phyloP scores from a whole-genome alignment of 1,284 basidiomycete species.

The Cutaneotrichosporon sp. region DNA sequence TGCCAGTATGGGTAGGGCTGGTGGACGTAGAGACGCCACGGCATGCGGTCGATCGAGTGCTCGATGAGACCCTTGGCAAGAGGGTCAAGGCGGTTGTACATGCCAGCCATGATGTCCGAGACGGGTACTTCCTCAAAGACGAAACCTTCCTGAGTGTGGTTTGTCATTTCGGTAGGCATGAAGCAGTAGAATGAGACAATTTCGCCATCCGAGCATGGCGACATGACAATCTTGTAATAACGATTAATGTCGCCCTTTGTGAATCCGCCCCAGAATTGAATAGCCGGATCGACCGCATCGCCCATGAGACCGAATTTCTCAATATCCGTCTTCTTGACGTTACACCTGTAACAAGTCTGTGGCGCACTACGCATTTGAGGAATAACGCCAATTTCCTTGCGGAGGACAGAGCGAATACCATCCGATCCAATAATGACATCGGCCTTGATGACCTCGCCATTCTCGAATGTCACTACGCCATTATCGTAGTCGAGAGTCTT shows the following conservation, averaged over 20 bases:
- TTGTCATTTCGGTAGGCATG: conserved; percentile 48
- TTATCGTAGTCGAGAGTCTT: conserved; percentile 41
- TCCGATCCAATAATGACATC: conserved; percentile 52
- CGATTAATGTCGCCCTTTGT: conserved; percentile 34
- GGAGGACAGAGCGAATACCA: conserved; percentile 46
- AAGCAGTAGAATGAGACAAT: conserved; percentile 53
- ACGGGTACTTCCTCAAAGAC: conserved; percentile 45
- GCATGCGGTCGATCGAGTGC: conserved; percentile 49
- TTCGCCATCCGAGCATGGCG: conserved; percentile 45
- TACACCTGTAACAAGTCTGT: conserved; percentile 54
- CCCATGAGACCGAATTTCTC: conserved; percentile 46
- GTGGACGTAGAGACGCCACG: conserved; percentile 53
- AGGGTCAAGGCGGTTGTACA: conserved; percentile 47
- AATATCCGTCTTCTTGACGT: conserved; percentile 43
- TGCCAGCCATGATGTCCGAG: conserved; percentile 45
- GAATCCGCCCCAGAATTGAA: conserved; percentile 53
- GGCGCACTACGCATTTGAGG: conserved; percentile 46
- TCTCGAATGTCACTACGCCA: conserved; percentile 45
- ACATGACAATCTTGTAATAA: conserved; percentile 54
- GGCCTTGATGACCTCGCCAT: conserved; percentile 40
- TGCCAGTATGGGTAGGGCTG: conserved; percentile 46
- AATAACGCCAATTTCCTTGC: conserved; percentile 36
- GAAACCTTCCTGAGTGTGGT: conserved; percentile 53
- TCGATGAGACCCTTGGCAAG: conserved; percentile 44
- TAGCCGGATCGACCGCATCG: conserved; percentile 47